A percentile compares a stretch with the other conserved stretches of the same genome.
These are phyloP conservation scores for Yamadazyma dushanensis DNA, from an alignment of 1,139 yeast genomes.

Conservation along the genomic window DNA sequence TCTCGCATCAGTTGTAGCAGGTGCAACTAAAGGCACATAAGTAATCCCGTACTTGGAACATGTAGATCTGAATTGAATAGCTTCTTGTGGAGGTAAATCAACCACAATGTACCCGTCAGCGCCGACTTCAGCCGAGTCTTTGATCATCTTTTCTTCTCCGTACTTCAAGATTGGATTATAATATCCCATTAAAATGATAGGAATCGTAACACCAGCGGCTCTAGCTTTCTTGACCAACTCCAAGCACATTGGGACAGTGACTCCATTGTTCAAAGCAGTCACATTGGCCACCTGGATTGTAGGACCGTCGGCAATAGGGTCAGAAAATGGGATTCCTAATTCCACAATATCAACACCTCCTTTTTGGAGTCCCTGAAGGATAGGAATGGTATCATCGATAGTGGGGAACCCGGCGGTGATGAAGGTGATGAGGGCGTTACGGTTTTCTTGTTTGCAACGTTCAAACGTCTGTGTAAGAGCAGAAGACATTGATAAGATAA, in stretches of 20 bases:
- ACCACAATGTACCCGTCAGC: constrained; percentile 94
- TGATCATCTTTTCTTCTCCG: constrained; percentile 82
- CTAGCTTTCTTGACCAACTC: constrained; percentile 78
- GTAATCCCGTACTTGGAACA: constrained; percentile 72
- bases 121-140: constrained; percentile 81
- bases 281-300: constrained; percentile 88
- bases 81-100: constrained; percentile 98
- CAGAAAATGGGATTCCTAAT: constrained; percentile 96
- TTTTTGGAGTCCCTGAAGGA: constrained; percentile 82
- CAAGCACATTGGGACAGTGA: constrained; percentile 66
- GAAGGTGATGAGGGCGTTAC: constrained; percentile 89
- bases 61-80: constrained; percentile 74
- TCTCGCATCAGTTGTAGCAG: constrained; percentile 91
- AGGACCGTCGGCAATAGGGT: constrained; percentile 98
- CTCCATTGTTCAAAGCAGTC: constrained; percentile 76
- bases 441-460: constrained; percentile 68
- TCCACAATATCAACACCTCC: constrained; percentile 97
- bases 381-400: constrained; percentile 81
- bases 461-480: constrained; percentile 69
- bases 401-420: constrained; percentile 95
- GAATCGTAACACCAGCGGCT: constrained; percentile 78
- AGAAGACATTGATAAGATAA: constrained; percentile 70
- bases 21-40: constrained; percentile 92
- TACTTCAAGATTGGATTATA: constrained; percentile 89
- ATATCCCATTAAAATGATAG: constrained; percentile 94